phyloP scores from a whole-genome alignment of 345 rosid species.

The Ceriops decandra region DNA sequence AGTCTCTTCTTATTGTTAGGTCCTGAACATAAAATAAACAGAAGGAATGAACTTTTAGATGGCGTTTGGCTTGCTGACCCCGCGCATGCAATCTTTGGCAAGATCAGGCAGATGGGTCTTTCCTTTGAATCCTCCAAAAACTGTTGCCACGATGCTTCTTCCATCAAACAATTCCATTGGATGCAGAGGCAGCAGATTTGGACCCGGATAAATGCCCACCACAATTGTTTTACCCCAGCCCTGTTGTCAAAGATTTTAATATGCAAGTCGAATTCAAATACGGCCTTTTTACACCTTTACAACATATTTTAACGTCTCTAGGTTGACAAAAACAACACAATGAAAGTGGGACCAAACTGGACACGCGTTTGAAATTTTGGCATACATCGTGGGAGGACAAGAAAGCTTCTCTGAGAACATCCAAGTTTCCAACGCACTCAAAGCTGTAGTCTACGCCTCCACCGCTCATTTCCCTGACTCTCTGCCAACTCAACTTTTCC shows the following conservation, averaged over 20 bases:
- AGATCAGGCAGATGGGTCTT: constrained; percentile 33
- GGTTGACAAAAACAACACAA: neutral
- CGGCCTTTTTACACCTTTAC: neutral
- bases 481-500: constrained; percentile 27
- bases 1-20: no score
- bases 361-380: neutral
- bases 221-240: constrained; percentile 27
- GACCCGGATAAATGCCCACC: constrained; percentile 23
- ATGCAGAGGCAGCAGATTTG: constrained; percentile 22
- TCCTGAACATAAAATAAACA: neutral
- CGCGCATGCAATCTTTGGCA: constrained; percentile 27
- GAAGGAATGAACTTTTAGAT: neutral
- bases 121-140: constrained; percentile 33
- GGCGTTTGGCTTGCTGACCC: constrained; percentile 13
- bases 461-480: constrained; percentile 42
- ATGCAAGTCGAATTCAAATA: neutral
- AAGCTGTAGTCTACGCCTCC: constrained; percentile 69
- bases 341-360: neutral
- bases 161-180: constrained; percentile 48
- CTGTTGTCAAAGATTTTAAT: neutral
- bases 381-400: constrained; percentile 44
- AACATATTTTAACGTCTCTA: no score
- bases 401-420: constrained; percentile 64
- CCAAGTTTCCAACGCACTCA: constrained; percentile 52
- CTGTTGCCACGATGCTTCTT: constrained; percentile 22